Percentiles rank a stretch among this genome's conserved stretches.
Conservation (phyloP, 1,139 yeast species). For the Casaregolazyma suthepensis region DNA sequence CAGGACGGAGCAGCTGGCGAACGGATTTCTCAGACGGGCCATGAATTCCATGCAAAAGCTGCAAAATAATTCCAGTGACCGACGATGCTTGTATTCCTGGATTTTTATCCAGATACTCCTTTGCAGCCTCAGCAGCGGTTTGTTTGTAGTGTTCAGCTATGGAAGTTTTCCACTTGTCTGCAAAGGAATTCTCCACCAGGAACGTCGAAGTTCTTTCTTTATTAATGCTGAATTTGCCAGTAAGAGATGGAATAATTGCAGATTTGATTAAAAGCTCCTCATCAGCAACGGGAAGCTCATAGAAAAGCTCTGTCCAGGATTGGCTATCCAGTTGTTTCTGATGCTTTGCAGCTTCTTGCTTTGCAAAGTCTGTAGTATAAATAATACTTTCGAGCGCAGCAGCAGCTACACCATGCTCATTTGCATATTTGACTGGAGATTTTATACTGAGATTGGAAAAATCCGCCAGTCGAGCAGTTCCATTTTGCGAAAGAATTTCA, state of each 20-base stretch:
- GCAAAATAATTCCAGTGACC: background rate
- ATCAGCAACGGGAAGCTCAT: slow-evolving; percentile 2
- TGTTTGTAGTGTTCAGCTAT: background rate
- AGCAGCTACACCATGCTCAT: background rate
- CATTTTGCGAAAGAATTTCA: slow-evolving; percentile 10
- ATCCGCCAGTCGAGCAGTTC: slow-evolving; percentile 9
- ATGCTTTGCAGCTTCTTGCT: background rate
- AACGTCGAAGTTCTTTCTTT: slow-evolving; percentile 3
- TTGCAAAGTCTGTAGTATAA: background rate
- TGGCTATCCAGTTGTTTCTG: background rate
- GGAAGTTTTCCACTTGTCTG: background rate
- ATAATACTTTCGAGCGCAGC: background rate
- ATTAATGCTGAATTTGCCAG: background rate
- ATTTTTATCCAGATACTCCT: background rate
- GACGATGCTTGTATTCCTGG: background rate
- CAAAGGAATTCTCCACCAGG: background rate
- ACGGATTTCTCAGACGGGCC: slow-evolving; percentile 1
- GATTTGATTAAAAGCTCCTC: slow-evolving; percentile 7
- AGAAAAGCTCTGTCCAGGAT: slow-evolving; percentile 2
- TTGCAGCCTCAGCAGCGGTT: background rate
- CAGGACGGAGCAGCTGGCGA: background rate
- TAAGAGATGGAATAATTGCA: background rate
- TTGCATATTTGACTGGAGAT: background rate
- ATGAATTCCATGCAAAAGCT: slow-evolving; percentile 1
- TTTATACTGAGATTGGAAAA: slow-evolving; percentile 3